phyloP scores from a whole-genome alignment of 345 rosid species.

The Lepidium africanum region DNA sequence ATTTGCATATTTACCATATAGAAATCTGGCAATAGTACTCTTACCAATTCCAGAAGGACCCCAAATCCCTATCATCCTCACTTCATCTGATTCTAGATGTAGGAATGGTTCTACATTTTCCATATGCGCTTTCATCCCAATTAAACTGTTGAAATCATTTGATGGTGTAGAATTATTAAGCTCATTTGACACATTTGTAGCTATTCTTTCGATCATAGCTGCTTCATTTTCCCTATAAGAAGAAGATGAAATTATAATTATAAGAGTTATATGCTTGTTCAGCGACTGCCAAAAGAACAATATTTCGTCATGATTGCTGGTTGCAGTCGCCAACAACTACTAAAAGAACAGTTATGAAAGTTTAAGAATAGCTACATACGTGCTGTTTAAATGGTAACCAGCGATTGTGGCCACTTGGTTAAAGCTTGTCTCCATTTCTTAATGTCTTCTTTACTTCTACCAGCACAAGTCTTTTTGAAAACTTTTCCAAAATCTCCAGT shows the following conservation, averaged over 20 bases:
- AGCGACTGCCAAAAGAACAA: no score
- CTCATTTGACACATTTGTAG: neutral
- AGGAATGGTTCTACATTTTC: neutral
- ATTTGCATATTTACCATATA: no score
- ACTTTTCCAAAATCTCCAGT: no score
- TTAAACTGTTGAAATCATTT: neutral
- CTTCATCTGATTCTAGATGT: neutral
- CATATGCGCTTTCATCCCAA: neutral
- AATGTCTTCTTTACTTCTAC: no score
- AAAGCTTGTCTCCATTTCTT: neutral
- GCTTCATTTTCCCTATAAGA: neutral
- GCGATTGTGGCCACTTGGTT: neutral
- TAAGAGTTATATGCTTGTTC: neutral
- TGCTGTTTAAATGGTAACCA: neutral
- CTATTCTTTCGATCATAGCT: neutral
- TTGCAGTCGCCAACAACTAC: no score
- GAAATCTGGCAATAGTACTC: no score
- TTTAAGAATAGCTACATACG: neutral
- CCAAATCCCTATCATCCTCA: neutral
- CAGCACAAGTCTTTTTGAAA: no score
- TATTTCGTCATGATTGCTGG: no score
- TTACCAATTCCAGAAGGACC: no score
- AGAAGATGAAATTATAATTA: neutral
- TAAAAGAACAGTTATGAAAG: neutral
- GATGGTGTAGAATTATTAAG: neutral